phyloP scores from a whole-genome alignment of 495 filamentous ascomycete genomes.

The Extremus antarcticus region DNA sequence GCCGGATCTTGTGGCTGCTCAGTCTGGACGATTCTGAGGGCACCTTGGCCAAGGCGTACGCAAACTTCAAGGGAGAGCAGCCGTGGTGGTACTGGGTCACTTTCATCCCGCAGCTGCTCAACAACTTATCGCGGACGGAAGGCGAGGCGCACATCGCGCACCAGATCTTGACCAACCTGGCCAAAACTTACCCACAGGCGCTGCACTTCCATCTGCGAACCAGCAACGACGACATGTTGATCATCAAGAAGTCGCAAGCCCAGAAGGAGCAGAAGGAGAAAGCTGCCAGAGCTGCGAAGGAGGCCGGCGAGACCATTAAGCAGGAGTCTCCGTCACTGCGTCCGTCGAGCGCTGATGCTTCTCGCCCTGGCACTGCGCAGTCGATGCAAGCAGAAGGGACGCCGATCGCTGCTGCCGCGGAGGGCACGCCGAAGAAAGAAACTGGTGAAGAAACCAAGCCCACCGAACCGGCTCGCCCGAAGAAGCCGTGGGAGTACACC shows the following conservation, averaged over 20 bases:
- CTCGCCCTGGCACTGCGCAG: conserved; percentile 35
- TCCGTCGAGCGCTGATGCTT: conserved; percentile 18
- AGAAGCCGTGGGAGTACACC: conserved; percentile 83
- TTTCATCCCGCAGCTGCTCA: conserved; percentile 91
- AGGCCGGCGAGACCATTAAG: conserved; percentile 35
- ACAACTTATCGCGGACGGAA: conserved; percentile 66
- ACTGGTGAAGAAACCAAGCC: conserved; percentile 29
- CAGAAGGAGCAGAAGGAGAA: conserved; percentile 59
- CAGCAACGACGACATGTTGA: conserved; percentile 84
- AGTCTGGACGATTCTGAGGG: conserved; percentile 84
- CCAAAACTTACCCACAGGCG: conserved; percentile 84
- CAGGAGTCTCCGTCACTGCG: conserved; percentile 40
- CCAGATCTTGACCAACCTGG: conserved; percentile 77
- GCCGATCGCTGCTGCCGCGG: conserved; percentile 21
- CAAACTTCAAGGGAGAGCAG: conserved; percentile 89
- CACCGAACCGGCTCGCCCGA: conserved; percentile 35
- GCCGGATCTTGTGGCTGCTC: conserved; percentile 89
- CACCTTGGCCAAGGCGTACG: conserved; percentile 67
- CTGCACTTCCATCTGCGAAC: conserved; percentile 91
- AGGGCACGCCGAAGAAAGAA: conserved; percentile 27
- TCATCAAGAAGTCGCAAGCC: conserved; percentile 81
- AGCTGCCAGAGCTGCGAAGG: conserved; percentile 28
- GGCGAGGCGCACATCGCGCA: conserved; percentile 73
- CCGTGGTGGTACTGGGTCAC: conserved; percentile 99
- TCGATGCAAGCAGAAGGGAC: conserved; percentile 26